Conservation (phyloP, 177 flowering plant species). For the Vitis hybrid region DNA sequence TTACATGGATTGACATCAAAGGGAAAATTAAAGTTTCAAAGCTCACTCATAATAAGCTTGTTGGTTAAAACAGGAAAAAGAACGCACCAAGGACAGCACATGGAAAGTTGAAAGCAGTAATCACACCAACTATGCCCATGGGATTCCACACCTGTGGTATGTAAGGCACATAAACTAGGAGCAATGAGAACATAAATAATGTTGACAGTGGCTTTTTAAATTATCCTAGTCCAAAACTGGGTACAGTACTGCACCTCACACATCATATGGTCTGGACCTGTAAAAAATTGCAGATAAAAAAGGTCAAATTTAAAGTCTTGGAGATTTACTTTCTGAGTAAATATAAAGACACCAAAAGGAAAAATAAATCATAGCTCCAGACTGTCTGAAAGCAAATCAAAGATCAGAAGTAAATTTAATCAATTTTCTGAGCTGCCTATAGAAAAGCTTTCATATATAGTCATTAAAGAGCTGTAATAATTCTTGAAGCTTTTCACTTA, state of each 20-base stretch:
- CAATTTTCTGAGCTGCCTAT: too few relatives aligned
- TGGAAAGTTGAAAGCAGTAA: constrained; percentile 98
- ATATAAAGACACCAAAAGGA: too few relatives aligned
- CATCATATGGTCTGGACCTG: constrained; percentile 99
- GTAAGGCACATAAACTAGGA: constrained; percentile 5
- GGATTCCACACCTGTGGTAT: constrained; percentile 89
- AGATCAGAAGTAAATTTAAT: too few relatives aligned
- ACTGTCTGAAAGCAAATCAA: too few relatives aligned
- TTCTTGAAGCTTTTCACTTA: background rate
- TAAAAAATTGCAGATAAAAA: constrained; percentile 5
- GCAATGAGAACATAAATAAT: background rate
- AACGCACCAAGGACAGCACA: constrained; percentile 96
- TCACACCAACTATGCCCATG: constrained; percentile 95
- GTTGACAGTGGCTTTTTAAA: background rate
- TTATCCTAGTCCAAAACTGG: constrained; percentile 7
- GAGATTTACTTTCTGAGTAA: too few relatives aligned
- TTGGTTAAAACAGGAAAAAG: background rate
- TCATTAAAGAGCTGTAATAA: background rate
- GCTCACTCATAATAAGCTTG: background rate
- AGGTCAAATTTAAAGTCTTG: background rate
- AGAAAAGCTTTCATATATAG: background rate
- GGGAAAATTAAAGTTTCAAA: background rate
- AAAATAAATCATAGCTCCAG: too few relatives aligned
- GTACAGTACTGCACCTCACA: constrained; percentile 63
- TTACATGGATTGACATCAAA: background rate